Evolutionary conservation across 441 rosid genomes (phyloP).

Genomic region (Adansonia madagascariensis): DNA sequence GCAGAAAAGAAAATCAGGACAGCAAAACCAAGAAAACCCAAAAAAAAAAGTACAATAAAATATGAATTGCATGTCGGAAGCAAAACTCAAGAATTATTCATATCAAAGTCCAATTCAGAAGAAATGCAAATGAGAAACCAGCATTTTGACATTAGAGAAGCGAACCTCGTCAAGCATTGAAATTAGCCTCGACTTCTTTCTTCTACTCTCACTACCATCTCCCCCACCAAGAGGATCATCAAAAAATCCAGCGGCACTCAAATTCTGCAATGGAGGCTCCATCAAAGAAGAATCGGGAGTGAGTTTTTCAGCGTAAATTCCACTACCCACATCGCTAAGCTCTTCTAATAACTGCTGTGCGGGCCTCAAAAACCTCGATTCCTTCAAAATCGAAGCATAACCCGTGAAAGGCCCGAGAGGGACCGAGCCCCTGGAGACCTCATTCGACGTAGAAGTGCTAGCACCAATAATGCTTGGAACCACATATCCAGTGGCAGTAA

Average conservation of each 20-base stretch:
- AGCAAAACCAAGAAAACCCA: background rate
- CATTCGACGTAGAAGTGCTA: conserved; percentile 44
- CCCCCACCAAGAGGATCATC: conserved; percentile 39
- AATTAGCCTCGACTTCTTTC: conserved; percentile 77
- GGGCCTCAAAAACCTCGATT: conserved; percentile 82
- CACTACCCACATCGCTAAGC: conserved; percentile 68
- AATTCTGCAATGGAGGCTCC: conserved; percentile 61
- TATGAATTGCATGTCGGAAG: background rate
- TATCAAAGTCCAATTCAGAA: conserved; percentile 5
- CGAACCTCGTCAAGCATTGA: conserved; percentile 89
- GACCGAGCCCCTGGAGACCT: conserved; percentile 45
- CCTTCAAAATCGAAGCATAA: conserved; percentile 75
- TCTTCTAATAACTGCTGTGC: conserved; percentile 82
- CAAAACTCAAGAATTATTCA: background rate
- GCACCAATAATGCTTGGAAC: conserved; percentile 46
- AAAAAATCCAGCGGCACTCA: conserved; percentile 37
- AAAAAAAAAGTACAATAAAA: background rate
- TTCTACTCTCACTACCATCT: conserved; percentile 51
- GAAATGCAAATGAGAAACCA: background rate
- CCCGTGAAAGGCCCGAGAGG: conserved; percentile 82
- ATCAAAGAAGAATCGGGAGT: conserved; percentile 50
- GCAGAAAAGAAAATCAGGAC: conserved; percentile 12
- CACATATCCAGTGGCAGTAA: conserved; percentile 37
- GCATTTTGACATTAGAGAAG: conserved; percentile 1
- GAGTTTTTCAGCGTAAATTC: conserved; percentile 50